These are phyloP conservation scores for Tetrahymena borealis DNA, from an alignment of 73 alveolate genomes.

Conservation along the genomic window DNA sequence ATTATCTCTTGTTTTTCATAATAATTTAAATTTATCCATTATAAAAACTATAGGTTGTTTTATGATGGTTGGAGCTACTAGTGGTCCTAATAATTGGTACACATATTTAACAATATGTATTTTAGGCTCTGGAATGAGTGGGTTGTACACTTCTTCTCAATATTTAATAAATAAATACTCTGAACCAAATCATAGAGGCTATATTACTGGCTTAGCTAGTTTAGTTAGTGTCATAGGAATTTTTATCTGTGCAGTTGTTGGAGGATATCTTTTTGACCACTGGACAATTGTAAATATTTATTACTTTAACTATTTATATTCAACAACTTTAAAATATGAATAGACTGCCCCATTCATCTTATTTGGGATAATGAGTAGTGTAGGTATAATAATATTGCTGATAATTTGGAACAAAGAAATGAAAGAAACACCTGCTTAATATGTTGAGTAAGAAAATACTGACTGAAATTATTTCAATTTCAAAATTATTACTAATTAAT, in stretches of 20 bases:
- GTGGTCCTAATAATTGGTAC: conserved; percentile 15
- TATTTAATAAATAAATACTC: conserved; percentile 38
- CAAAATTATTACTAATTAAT: too few species aligned
- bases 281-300: background rate
- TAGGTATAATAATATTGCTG: background rate
- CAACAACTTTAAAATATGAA: background rate
- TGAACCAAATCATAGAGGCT: conserved; percentile 32
- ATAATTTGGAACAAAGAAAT: background rate
- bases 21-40: background rate
- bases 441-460: background rate
- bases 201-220: background rate
- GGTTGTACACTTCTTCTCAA: conserved; percentile 35
- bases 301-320: background rate
- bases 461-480: background rate
- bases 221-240: background rate
- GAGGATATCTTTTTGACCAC: background rate
- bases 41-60: conserved; percentile 10
- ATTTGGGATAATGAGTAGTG: background rate
- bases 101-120: conserved; percentile 16
- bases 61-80: conserved; percentile 30
- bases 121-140: conserved; percentile 43
- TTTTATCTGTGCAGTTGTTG: background rate
- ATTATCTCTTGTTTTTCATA: too few species aligned
- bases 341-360: background rate
- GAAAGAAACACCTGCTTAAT: background rate